These are phyloP conservation scores for Penicillium goetzii DNA, from an alignment of 495 filamentous ascomycete species.

Conservation along the genomic window DNA sequence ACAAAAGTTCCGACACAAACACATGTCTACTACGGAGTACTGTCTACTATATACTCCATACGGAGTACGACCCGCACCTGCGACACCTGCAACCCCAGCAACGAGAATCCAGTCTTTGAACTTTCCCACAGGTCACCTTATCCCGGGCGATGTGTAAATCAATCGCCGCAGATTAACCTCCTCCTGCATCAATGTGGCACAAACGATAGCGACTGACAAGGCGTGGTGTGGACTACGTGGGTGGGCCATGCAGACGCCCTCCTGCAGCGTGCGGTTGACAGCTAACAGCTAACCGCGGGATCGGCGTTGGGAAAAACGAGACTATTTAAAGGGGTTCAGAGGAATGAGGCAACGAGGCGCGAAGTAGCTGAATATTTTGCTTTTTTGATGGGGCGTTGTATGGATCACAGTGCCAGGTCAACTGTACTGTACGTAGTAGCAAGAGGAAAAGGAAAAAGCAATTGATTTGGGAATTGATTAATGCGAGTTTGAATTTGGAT, in stretches of 20 bases:
- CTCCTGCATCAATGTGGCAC: constrained; percentile 15
- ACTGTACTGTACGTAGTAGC: not conserved
- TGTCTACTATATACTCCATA: not conserved
- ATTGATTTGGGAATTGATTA: not conserved
- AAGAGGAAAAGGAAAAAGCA: not conserved
- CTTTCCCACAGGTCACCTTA: not conserved
- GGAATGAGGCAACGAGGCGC: constrained; percentile 4
- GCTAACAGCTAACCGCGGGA: constrained; percentile 8
- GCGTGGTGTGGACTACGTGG: constrained; percentile 10
- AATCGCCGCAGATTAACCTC: constrained; percentile 6
- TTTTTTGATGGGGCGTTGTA: not conserved
- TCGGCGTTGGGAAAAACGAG: not conserved
- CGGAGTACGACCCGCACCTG: not conserved
- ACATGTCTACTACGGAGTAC: too few species aligned
- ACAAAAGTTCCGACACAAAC: not conserved
- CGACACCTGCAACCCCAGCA: not conserved
- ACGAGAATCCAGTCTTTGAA: not conserved
- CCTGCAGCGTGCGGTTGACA: constrained; percentile 10
- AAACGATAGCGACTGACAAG: constrained; percentile 6
- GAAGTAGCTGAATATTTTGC: not conserved
- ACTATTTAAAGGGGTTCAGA: not conserved
- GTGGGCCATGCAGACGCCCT: constrained; percentile 7
- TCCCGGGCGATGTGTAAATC: not conserved
- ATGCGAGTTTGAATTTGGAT: not conserved
- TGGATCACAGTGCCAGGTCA: not conserved